Percentiles rank a stretch among this genome's conserved stretches.
These are phyloP conservation scores for Pythium pyrilobum DNA, from an alignment of 352 stramenopile genomes.

Conservation along the genomic window DNA sequence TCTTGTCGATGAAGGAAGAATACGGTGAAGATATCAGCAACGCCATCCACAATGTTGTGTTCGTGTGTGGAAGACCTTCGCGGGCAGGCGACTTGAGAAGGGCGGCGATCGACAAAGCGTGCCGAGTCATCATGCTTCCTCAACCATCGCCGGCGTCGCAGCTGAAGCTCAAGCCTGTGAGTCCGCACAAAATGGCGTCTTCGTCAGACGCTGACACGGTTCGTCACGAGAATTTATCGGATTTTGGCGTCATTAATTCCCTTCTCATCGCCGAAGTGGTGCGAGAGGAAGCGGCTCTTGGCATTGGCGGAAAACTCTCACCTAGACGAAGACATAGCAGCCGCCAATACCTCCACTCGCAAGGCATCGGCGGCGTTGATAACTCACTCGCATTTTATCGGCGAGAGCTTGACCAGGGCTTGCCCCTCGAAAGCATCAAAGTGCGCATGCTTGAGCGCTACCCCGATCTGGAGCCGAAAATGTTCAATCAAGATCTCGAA, in stretches of 20 bases:
- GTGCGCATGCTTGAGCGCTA: constrained; percentile 43
- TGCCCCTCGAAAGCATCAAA: constrained; percentile 55
- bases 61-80: constrained; percentile 14
- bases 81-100: constrained; percentile 14
- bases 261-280: constrained; percentile 21
- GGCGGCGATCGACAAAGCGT: constrained; percentile 12
- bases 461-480: constrained; percentile 37
- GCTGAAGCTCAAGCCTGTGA: constrained; percentile 11
- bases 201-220: constrained; percentile 1
- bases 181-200: neutral
- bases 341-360: constrained; percentile 7
- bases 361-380: neutral
- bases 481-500: constrained; percentile 35
- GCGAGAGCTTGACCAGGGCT: constrained; percentile 41
- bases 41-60: constrained; percentile 18
- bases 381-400: constrained; percentile 22
- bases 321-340: constrained; percentile 20
- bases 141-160: neutral
- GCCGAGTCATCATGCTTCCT: constrained; percentile 17
- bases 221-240: constrained; percentile 14
- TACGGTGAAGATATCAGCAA: constrained; percentile 8
- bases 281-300: constrained; percentile 7
- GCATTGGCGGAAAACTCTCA: neutral
- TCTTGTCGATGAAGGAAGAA: constrained; percentile 13
- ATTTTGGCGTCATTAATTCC: constrained; percentile 28